Base-by-base conservation (phyloP, 306 rosid genomes). In the Cicer judaicum region DNA sequence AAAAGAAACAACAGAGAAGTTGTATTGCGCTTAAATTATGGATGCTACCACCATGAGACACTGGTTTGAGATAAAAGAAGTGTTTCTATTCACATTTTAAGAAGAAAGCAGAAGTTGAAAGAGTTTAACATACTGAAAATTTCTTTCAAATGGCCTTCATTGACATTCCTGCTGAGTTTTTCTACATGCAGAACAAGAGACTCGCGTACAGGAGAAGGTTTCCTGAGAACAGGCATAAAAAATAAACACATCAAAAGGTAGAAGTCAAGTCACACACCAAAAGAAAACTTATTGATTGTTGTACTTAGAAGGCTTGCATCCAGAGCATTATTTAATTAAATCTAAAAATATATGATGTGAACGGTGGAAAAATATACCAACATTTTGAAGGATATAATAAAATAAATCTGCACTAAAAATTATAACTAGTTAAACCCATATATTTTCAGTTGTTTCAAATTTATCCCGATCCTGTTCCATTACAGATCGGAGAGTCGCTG, bases 61-160 rank as follows among this genome's bases (percentile, higher is more conserved):
- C 8, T 60, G 19, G 66, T 60, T 60, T 34, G 11, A 60, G 16
- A 12, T 34, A 43, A 34, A 13, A 60, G 15, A 34, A 0, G 44
- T 34, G 21, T 60, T 11, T 60, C 10, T 13, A 69, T 43, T 48
- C n/a, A 74, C 10, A 77, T 44, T 43, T 29, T 29, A 74, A 43
- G 59, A 72, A 9, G 56, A 55, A 72, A 59, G 64, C 36, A 68
- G 13, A 72, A 42, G 83, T 34, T 34, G 29, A 56, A 57, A 48
- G 1, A 75, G 63, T 38, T 81, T 74, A 61, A 70, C 99, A 61
- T 90, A 95, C 99, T 71, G 74, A 95, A 95, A 39, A 95, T 95
- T 83, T 95, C 99, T 81, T 73, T 86, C 74, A 95, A 83, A 87
- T 95, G 98, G 83, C 97, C 97, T 80, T 95, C 99, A 55, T 95